Percentiles rank a stretch among this genome's conserved stretches.
These are phyloP conservation scores for Pythium folliculosum DNA, from an alignment of 352 stramenopile genomes.

Conservation along the genomic window DNA sequence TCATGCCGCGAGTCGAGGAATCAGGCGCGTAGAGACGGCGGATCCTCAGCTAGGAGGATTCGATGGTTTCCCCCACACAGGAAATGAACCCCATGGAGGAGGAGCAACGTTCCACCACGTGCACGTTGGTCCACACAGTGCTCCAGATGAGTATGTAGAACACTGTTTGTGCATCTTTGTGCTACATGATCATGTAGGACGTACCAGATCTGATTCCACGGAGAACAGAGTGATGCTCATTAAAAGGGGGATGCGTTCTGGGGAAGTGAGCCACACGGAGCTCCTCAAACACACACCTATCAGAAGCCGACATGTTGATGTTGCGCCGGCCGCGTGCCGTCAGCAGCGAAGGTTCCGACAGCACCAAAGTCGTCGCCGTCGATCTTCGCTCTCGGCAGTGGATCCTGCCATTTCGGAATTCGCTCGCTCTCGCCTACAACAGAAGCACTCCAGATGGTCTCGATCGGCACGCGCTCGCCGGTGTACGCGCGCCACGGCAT, in stretches of 20 bases:
- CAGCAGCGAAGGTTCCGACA: conserved; percentile 7
- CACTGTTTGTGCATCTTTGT: not conserved
- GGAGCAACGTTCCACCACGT: not conserved
- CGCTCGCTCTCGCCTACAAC: conserved; percentile 3
- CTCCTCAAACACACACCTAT: conserved; percentile 12
- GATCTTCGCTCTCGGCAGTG: no score
- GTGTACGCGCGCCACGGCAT: conserved; percentile 90
- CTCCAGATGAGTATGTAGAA: not conserved
- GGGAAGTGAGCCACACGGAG: not conserved
- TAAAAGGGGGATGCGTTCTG: not conserved
- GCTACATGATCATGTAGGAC: not conserved
- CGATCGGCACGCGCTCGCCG: conserved; percentile 76
- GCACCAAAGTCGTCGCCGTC: not conserved
- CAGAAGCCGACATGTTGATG: conserved; percentile 14
- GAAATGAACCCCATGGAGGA: not conserved
- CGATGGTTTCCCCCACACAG: conserved; percentile 10
- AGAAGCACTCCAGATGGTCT: conserved; percentile 37
- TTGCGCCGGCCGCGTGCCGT: not conserved
- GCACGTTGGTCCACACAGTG: not conserved
- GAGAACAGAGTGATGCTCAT: conserved; percentile 19
- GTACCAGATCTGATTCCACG: not conserved
- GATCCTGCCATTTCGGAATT: conserved; percentile 9
- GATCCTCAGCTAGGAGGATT: not conserved
- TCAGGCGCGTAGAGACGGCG: not conserved
- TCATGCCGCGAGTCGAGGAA: conserved; percentile 4